phyloP scores from a whole-genome alignment of 2,329 filamentous ascomycete genomes.

The Cryoendolithus antarcticus region DNA sequence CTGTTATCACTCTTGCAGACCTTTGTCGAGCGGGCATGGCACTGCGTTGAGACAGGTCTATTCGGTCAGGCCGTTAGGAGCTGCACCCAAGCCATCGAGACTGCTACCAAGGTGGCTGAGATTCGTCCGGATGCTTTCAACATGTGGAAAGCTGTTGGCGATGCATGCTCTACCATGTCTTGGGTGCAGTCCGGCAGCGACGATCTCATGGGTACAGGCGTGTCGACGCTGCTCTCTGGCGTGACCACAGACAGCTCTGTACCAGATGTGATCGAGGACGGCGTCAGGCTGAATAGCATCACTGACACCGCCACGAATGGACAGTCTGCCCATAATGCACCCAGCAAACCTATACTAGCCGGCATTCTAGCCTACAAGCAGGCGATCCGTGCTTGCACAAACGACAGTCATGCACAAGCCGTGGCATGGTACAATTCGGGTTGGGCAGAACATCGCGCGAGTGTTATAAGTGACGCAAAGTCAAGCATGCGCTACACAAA shows the following conservation, averaged over 20 bases:
- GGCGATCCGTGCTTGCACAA: constrained; percentile 60
- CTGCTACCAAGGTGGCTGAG: constrained; percentile 50
- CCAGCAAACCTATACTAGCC: constrained; percentile 44
- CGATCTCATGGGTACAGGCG: constrained; percentile 47
- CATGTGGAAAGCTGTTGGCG: constrained; percentile 84
- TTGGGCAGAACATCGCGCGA: constrained; percentile 80
- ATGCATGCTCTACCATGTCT: constrained; percentile 76
- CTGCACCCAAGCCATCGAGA: constrained; percentile 55
- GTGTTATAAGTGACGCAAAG: constrained; percentile 49
- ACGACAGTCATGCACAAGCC: constrained; percentile 76
- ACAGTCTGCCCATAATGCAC: not conserved
- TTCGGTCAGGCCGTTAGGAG: constrained; percentile 72
- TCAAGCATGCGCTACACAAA: constrained; percentile 58
- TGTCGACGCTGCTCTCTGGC: constrained; percentile 47
- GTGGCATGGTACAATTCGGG: constrained; percentile 97
- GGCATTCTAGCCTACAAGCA: constrained; percentile 74
- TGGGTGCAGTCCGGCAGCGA: constrained; percentile 56
- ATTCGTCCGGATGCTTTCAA: constrained; percentile 67
- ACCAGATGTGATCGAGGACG: constrained; percentile 37
- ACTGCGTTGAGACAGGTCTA: constrained; percentile 66
- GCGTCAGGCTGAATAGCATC: not conserved
- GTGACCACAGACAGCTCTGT: constrained; percentile 45
- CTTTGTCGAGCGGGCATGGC: constrained; percentile 67
- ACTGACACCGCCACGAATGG: not conserved
- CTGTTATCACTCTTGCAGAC: constrained; percentile 80